Evolutionary conservation across 176 grass and related monocot species (phyloP), one percentile per base, ranked within the genome.

Genomic region (Urochloa ruziziensis): DNA sequence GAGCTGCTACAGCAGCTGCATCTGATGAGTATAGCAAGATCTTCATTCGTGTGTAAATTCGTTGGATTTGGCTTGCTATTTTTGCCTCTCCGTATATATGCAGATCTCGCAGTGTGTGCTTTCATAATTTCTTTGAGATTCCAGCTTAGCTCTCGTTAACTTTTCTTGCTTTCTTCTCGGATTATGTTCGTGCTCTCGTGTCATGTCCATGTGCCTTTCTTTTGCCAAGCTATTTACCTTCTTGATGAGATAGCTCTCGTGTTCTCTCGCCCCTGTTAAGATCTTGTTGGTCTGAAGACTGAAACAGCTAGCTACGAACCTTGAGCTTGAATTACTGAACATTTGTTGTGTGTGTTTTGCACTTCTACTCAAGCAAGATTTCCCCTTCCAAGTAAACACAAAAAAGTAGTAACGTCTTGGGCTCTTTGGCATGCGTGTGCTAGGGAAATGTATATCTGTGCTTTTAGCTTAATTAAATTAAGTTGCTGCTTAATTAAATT

Each of bases 31-130:
- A 25, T 85, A 77, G 83, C 75, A 27, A 76, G 72, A 85, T 86
- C 28, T 53, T 54, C n/a, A n/a, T n/a, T 73, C 19, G 46, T 13
- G 25, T 67, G 32, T 24, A 37, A 65, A 54, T 54, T 58, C 35
- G 27, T 87, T 85, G 14, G 49, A 57, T 87, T 80, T 42, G 24
- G 53, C 29, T 80, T 82, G 70, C 78, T 61, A 81, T 87, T 39
- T 87, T 67, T 77, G 7, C 51, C 5, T 47, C n/a, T 16, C 47
- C 35, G 6, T 40, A n/a, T n/a, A n/a, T n/a, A n/a, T 67, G 27
- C 19, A 83, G 80, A 83, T 83, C 67, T 70, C 35, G 37, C 21
- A 78, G 29, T 49, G 25, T 36, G 29, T 21, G 39, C 25, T 47
- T 28, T 65, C 36, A 27, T n/a, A n/a, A n/a, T 70, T 77, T 65